Evolutionary conservation across 2,329 filamentous ascomycete genomes (phyloP).

Genomic region (Pseudopyrenochaeta lycopersici): DNA sequence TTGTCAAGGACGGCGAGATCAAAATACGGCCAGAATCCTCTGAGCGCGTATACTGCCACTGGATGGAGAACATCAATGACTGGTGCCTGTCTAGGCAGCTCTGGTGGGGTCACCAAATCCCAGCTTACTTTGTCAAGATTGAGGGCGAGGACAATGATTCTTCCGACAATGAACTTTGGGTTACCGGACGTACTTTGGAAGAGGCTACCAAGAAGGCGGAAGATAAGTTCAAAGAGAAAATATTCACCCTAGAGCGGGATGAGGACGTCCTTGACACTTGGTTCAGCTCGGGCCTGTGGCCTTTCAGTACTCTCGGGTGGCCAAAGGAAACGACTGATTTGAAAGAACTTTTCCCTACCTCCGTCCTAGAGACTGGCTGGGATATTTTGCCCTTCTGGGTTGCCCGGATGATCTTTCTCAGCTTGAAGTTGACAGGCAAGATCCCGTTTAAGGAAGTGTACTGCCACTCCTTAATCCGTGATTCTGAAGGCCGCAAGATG

Average conservation of each 20-base stretch:
- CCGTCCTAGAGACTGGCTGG: slow-evolving; percentile 90
- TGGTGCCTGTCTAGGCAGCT: slow-evolving; percentile 87
- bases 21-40: slow-evolving; percentile 85
- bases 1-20: slow-evolving; percentile 81
- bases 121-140: slow-evolving; percentile 85
- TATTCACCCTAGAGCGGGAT: slow-evolving; percentile 81
- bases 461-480: slow-evolving; percentile 91
- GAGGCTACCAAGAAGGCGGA: slow-evolving; percentile 84
- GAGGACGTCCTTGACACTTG: slow-evolving; percentile 95
- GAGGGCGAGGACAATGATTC: slow-evolving; percentile 71
- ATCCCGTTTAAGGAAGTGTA: slow-evolving; percentile 95
- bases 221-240: slow-evolving; percentile 81
- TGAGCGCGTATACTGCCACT: slow-evolving; percentile 85
- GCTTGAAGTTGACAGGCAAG: slow-evolving; percentile 88
- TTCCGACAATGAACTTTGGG: slow-evolving; percentile 76
- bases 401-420: slow-evolving; percentile 92
- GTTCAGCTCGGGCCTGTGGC: slow-evolving; percentile 96
- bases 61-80: slow-evolving; percentile 86
- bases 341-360: slow-evolving; percentile 83
- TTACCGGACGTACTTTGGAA: slow-evolving; percentile 79
- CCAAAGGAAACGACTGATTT: slow-evolving; percentile 82
- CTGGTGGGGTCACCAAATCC: slow-evolving; percentile 97
- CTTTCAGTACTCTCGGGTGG: slow-evolving; percentile 92
- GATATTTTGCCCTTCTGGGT: slow-evolving; percentile 98
- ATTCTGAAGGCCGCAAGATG: slow-evolving; percentile 96